These are phyloP conservation scores for Condylostoma magnum DNA, from an alignment of 169 alveolate species.

Conservation along the genomic window DNA sequence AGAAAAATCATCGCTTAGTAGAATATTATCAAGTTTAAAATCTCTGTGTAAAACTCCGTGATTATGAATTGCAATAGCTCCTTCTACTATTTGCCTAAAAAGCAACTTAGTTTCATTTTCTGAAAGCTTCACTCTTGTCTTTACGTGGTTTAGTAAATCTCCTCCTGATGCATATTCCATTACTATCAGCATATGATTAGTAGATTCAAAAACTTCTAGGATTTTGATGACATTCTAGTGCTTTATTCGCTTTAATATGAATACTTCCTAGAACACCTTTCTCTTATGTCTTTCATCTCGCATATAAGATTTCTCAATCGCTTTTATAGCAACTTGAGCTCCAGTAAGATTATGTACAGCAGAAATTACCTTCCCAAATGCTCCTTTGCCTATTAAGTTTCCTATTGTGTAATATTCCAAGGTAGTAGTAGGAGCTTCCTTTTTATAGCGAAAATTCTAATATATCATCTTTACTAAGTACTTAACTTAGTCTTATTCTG, in stretches of 20 bases:
- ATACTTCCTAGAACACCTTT: slow-evolving; percentile 40
- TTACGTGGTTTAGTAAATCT: slow-evolving; percentile 57
- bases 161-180: slow-evolving; percentile 80
- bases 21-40: slow-evolving; percentile 75
- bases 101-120: slow-evolving; percentile 53
- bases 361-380: slow-evolving; percentile 72
- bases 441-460: not conserved
- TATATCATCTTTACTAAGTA: too few species aligned
- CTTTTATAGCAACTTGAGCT: slow-evolving; percentile 63
- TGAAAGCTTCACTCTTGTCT: slow-evolving; percentile 40
- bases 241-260: slow-evolving; percentile 37
- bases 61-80: slow-evolving; percentile 42
- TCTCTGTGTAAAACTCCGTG: slow-evolving; percentile 76
- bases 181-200: slow-evolving; percentile 58
- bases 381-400: slow-evolving; percentile 68
- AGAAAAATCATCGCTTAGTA: slow-evolving; percentile 44
- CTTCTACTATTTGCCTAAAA: slow-evolving; percentile 53
- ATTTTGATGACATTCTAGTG: slow-evolving; percentile 46
- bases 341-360: slow-evolving; percentile 77
- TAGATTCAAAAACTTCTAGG: slow-evolving; percentile 61
- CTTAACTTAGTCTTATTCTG: too few species aligned
- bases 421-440: slow-evolving; percentile 11
- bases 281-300: slow-evolving; percentile 48
- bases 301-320: slow-evolving; percentile 57
- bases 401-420: slow-evolving; percentile 30